Conservation (phyloP, 2,329 filamentous ascomycete species). For the Phialophora chinensis region DNA sequence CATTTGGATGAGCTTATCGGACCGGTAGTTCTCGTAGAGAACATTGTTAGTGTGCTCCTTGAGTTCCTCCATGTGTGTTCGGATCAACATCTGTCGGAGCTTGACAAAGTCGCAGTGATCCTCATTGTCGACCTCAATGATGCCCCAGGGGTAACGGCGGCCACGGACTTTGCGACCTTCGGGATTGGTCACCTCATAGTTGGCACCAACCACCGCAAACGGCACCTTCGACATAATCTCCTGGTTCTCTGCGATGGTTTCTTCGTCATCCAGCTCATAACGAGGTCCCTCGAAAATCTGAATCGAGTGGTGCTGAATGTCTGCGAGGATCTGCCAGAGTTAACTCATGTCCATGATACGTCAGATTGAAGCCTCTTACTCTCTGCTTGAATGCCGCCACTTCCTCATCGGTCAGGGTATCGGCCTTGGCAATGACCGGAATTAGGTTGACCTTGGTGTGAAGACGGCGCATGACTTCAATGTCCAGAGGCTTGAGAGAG, state of each 20-base stretch:
- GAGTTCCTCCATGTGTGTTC: constrained; percentile 99
- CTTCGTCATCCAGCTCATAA: constrained; percentile 98
- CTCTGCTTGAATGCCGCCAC: constrained; percentile 92
- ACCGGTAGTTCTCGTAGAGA: constrained; percentile 99
- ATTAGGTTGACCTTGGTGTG: constrained; percentile 99
- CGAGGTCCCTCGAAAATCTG: constrained; percentile 99
- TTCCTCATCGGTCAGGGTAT: constrained; percentile 97
- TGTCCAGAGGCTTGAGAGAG: constrained; percentile 96
- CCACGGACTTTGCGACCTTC: constrained; percentile 96
- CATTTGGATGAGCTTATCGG: constrained; percentile 98
- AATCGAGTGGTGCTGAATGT: constrained; percentile 96
- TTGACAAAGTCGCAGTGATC: constrained; percentile 99
- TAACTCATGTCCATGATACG: constrained; percentile 34
- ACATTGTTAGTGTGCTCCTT: constrained; percentile 99
- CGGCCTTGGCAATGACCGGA: constrained; percentile 97
- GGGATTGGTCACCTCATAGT: constrained; percentile 86
- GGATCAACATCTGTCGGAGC: constrained; percentile 99
- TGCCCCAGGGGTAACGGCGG: constrained; percentile 95
- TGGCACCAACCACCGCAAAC: constrained; percentile 96
- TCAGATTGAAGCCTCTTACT: constrained; percentile 63
- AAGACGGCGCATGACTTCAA: constrained; percentile 98
- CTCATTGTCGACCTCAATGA: constrained; percentile 99
- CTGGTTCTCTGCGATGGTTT: constrained; percentile 99
- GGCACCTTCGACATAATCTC: constrained; percentile 99
- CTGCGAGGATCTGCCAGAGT: constrained; percentile 78